These are phyloP conservation scores for Basipetospora chlamydospora DNA, from an alignment of 2,329 filamentous ascomycete genomes.

Conservation along the genomic window DNA sequence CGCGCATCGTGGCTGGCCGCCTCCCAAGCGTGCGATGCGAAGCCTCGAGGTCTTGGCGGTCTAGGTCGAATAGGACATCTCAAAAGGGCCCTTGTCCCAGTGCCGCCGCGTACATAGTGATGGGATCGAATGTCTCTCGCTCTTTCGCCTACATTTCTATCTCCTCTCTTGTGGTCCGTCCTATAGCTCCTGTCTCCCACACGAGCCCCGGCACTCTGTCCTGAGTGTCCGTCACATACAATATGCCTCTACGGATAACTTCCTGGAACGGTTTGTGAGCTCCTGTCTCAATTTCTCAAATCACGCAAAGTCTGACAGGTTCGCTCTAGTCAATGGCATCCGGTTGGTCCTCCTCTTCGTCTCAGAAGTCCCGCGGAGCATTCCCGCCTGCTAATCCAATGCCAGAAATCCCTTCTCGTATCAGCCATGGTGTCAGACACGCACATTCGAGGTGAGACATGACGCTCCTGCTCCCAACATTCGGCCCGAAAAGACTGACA, in stretches of 20 bases:
- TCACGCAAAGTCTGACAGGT: slow-evolving; percentile 6
- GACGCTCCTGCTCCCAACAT: neutral
- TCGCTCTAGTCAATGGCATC: slow-evolving; percentile 58
- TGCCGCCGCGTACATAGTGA: too few species aligned
- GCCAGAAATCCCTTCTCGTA: slow-evolving; percentile 68
- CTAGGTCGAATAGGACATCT: too few species aligned
- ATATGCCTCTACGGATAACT: slow-evolving; percentile 72
- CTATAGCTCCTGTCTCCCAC: too few species aligned
- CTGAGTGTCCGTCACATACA: too few species aligned
- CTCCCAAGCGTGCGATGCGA: too few species aligned
- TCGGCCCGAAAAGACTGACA: neutral
- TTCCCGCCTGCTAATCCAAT: slow-evolving; percentile 1
- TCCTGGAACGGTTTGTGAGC: slow-evolving; percentile 61
- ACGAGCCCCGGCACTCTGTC: too few species aligned
- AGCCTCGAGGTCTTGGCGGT: too few species aligned
- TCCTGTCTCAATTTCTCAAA: neutral
- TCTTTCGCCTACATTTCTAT: too few species aligned
- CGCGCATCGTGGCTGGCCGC: too few species aligned
- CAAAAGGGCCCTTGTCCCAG: too few species aligned
- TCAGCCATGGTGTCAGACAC: slow-evolving; percentile 63
- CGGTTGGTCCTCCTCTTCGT: slow-evolving; percentile 39
- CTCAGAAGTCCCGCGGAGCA: neutral
- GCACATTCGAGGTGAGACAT: slow-evolving; percentile 29
- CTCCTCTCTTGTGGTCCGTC: too few species aligned
- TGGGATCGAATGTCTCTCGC: too few species aligned